Conservation (phyloP, 148 eudicot species). For the Vaccinium corymbosum region DNA sequence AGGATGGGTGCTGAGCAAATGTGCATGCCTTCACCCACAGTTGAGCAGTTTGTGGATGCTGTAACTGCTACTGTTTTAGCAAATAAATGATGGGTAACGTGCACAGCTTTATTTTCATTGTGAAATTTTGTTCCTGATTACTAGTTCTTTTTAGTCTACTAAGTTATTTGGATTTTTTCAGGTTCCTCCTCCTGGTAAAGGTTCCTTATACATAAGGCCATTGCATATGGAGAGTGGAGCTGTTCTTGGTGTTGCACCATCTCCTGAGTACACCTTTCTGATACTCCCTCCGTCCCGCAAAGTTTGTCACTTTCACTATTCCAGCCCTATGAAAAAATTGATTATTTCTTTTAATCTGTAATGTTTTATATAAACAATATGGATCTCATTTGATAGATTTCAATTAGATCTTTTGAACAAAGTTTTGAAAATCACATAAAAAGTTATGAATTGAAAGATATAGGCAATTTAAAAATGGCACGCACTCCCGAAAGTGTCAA, state of each 20-base stretch:
- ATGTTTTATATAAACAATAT: no score
- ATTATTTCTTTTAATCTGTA: no score
- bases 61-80: slow-evolving; percentile 84
- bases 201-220: slow-evolving; percentile 80
- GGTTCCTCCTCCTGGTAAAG: slow-evolving; percentile 93
- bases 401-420: no score
- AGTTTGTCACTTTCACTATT: no score
- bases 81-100: slow-evolving; percentile 87
- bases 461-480: no score
- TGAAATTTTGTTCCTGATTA: neutral
- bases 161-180: slow-evolving; percentile 23
- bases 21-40: slow-evolving; percentile 97
- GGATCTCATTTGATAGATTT: no score
- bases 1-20: slow-evolving; percentile 85
- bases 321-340: no score
- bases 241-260: slow-evolving; percentile 89
- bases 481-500: no score
- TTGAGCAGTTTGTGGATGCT: slow-evolving; percentile 88
- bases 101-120: slow-evolving; percentile 18
- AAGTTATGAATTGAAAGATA: no score
- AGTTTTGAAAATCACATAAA: no score
- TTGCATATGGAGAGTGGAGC: slow-evolving; percentile 97
- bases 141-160: neutral
- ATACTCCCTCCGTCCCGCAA: no score
- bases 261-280: slow-evolving; percentile 93